phyloP scores from a whole-genome alignment of 371 early-diverging fungal genomes.

The Mucor indicus region DNA sequence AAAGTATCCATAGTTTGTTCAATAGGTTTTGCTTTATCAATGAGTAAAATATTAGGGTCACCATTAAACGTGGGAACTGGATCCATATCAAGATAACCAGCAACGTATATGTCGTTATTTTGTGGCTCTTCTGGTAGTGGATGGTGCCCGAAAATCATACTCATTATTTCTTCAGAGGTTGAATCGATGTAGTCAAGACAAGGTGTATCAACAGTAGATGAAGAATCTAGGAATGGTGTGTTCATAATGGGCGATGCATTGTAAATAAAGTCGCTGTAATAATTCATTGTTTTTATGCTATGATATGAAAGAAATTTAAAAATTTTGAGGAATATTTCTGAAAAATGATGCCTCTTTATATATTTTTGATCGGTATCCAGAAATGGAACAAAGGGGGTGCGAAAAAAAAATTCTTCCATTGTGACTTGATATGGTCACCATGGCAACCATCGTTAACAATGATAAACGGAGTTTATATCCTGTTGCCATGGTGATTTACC shows the following conservation, averaged over 20 bases:
- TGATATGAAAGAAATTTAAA: not conserved
- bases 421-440: too few species aligned
- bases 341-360: too few species aligned
- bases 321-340: not conserved
- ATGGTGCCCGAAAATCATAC: too few species aligned
- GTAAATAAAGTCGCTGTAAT: not conserved
- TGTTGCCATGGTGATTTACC: too few species aligned
- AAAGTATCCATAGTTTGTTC: constrained; percentile 7
- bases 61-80: constrained; percentile 18
- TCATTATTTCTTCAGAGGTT: too few species aligned
- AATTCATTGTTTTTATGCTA: not conserved
- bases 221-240: constrained; percentile 16
- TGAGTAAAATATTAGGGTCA: constrained; percentile 13
- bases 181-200: too few species aligned
- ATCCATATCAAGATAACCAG: constrained; percentile 9
- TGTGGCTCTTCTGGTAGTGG: not conserved
- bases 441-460: constrained; percentile 6
- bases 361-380: too few species aligned
- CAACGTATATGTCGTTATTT: constrained; percentile 8
- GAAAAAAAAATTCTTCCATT: not conserved
- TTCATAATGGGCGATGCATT: constrained; percentile 8
- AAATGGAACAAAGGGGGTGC: too few species aligned
- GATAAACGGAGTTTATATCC: too few species aligned
- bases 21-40: constrained; percentile 16
- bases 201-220: constrained; percentile 10